A percentile compares a stretch with the other conserved stretches of the same genome.
Evolutionary conservation across 1,284 basidiomycete genomes (phyloP).

Genomic region (Porodaedalea pini): DNA sequence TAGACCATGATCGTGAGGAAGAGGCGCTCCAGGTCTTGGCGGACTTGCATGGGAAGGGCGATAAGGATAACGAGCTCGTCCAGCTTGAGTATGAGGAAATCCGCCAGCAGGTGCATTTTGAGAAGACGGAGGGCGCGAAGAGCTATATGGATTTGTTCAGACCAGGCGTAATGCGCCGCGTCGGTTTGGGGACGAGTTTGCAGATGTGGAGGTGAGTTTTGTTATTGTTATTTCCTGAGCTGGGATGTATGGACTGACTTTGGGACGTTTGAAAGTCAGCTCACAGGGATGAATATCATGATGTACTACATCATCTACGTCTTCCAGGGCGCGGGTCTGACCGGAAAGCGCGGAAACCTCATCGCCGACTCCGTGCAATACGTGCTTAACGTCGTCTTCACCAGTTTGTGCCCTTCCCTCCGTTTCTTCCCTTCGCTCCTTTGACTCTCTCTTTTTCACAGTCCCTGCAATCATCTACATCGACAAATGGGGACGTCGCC

Average conservation of each 20-base stretch:
- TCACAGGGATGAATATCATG: slow-evolving; percentile 49
- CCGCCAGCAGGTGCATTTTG: slow-evolving; percentile 68
- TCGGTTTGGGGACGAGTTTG: slow-evolving; percentile 51
- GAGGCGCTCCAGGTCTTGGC: slow-evolving; percentile 77
- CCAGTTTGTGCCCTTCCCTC: slow-evolving; percentile 30
- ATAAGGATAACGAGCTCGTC: slow-evolving; percentile 62
- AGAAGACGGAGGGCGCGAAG: slow-evolving; percentile 68
- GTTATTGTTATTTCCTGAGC: not conserved
- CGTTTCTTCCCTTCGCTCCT: not conserved
- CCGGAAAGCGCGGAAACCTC: slow-evolving; percentile 63
- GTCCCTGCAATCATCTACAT: slow-evolving; percentile 75
- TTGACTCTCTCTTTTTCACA: not conserved
- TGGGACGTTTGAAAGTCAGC: not conserved
- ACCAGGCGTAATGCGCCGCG: slow-evolving; percentile 53
- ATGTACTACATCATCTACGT: slow-evolving; percentile 78
- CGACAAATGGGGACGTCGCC: slow-evolving; percentile 77
- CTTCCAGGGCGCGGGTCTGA: slow-evolving; percentile 72
- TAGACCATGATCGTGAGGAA: slow-evolving; percentile 57
- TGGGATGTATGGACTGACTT: not conserved
- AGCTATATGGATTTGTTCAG: slow-evolving; percentile 67
- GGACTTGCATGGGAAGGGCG: slow-evolving; percentile 74
- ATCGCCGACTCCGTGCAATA: slow-evolving; percentile 79
- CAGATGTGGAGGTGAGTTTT: slow-evolving; percentile 66
- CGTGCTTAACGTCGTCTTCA: slow-evolving; percentile 69
- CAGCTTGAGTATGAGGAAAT: slow-evolving; percentile 79